Conservation (phyloP, 2,329 filamentous ascomycete species). For the Aspergillus jensenii region DNA sequence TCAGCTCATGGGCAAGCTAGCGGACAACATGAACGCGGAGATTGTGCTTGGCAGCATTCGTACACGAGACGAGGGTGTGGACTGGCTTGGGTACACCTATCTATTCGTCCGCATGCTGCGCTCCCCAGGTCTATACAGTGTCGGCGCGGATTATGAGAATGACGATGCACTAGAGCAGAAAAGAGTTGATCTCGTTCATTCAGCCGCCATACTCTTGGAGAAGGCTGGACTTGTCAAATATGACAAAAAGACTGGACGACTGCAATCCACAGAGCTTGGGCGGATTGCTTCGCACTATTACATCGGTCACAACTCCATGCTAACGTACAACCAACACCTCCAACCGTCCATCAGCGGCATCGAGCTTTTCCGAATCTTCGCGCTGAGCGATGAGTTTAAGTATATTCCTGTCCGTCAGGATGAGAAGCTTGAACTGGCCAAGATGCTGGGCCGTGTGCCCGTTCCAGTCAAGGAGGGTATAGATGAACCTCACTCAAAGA, state of each 20-base stretch:
- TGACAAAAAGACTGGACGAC: conserved; percentile 84
- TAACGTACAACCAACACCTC: conserved; percentile 93
- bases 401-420: conserved; percentile 97
- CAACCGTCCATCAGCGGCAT: conserved; percentile 91
- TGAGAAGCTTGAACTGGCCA: conserved; percentile 93
- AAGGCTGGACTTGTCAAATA: conserved; percentile 91
- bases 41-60: conserved; percentile 92
- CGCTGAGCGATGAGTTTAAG: conserved; percentile 96
- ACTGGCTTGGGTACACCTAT: conserved; percentile 98
- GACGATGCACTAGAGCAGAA: conserved; percentile 92
- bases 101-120: conserved; percentile 97
- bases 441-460: conserved; percentile 83
- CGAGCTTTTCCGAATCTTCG: conserved; percentile 94
- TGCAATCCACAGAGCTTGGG: conserved; percentile 91
- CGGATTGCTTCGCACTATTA: conserved; percentile 98
- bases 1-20: conserved; percentile 87
- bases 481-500: conserved; percentile 95
- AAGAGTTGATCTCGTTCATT: conserved; percentile 95
- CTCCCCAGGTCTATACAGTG: conserved; percentile 90
- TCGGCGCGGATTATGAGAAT: conserved; percentile 92
- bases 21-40: conserved; percentile 95
- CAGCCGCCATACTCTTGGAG: conserved; percentile 81
- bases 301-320: conserved; percentile 94
- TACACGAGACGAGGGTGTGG: conserved; percentile 91
- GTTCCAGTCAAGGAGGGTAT: conserved; percentile 97